These are phyloP conservation scores for Orbilia quercus DNA, from an alignment of 2,329 filamentous ascomycete genomes.

Conservation along the genomic window DNA sequence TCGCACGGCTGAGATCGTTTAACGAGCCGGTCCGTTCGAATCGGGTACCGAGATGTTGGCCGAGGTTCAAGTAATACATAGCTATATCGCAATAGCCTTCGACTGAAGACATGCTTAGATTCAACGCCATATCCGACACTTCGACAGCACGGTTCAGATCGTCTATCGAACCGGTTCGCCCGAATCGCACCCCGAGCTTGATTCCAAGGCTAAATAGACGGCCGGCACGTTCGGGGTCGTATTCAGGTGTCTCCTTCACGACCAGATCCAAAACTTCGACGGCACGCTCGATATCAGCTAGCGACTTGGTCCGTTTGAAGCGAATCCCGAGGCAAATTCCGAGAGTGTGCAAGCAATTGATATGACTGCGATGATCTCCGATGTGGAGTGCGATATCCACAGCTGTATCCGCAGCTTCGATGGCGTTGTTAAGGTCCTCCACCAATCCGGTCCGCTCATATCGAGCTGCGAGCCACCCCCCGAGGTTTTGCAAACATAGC, in stretches of 20 bases:
- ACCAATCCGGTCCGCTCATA: too few relatives aligned
- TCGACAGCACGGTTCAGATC: slow-evolving; percentile 18
- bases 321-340: slow-evolving; percentile 1
- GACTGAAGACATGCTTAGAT: background rate
- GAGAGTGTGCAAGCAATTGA: too few relatives aligned
- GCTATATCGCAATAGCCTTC: background rate
- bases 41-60: background rate
- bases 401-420: slow-evolving; percentile 5
- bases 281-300: too few relatives aligned
- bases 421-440: slow-evolving; percentile 18
- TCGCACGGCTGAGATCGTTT: slow-evolving; percentile 25
- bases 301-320: too few relatives aligned
- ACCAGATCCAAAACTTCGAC: too few relatives aligned
- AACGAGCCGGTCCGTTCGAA: slow-evolving; percentile 13
- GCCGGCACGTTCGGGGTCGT: too few relatives aligned
- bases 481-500: slow-evolving; percentile 3
- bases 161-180: slow-evolving; percentile 7
- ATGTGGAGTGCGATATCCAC: slow-evolving; percentile 1
- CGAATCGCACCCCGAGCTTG: background rate
- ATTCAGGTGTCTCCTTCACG: too few relatives aligned
- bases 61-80: background rate
- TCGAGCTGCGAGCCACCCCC: background rate
- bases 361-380: too few relatives aligned
- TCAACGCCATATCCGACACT: slow-evolving; percentile 7
- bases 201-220: too few relatives aligned